These are phyloP conservation scores for Chlorophyllum brunneum DNA, from an alignment of 768 basidiomycete genomes.

Conservation along the genomic window DNA sequence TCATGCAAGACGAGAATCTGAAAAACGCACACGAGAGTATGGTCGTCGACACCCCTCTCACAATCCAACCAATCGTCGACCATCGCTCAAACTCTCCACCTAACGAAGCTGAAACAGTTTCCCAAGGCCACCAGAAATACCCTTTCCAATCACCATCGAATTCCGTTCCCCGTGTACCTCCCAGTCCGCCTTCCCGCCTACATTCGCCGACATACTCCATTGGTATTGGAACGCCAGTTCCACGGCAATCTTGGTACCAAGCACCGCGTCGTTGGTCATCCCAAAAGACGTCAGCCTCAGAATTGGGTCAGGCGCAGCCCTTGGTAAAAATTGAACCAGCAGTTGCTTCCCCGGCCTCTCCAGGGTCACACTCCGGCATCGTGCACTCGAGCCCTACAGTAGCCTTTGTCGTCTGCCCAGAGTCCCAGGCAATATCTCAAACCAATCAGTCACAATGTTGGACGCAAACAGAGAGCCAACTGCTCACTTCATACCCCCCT, in stretches of 20 bases:
- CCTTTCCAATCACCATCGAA: no score
- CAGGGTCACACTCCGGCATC: not conserved
- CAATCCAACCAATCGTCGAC: not conserved
- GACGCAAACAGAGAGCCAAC: not conserved
- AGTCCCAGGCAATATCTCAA: not conserved
- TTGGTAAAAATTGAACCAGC: not conserved
- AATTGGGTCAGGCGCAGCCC: not conserved
- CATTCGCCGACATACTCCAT: not conserved
- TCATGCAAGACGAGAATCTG: not conserved
- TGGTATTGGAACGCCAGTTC: not conserved
- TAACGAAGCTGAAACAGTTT: no score
- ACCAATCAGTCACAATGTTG: not conserved
- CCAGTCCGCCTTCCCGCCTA: not conserved
- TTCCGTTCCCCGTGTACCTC: not conserved
- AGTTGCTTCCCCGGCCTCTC: not conserved
- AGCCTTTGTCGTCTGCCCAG: not conserved
- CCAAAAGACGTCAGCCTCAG: not conserved
- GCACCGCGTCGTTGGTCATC: not conserved
- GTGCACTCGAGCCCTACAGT: not conserved
- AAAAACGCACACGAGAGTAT: not conserved
- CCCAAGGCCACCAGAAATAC: no score
- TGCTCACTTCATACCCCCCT: constrained; percentile 24
- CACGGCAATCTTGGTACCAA: constrained; percentile 11
- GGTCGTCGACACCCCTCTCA: not conserved
- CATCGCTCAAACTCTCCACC: not conserved